phyloP scores from a whole-genome alignment of 208 protist genomes.

The Leishmania mexicana region DNA sequence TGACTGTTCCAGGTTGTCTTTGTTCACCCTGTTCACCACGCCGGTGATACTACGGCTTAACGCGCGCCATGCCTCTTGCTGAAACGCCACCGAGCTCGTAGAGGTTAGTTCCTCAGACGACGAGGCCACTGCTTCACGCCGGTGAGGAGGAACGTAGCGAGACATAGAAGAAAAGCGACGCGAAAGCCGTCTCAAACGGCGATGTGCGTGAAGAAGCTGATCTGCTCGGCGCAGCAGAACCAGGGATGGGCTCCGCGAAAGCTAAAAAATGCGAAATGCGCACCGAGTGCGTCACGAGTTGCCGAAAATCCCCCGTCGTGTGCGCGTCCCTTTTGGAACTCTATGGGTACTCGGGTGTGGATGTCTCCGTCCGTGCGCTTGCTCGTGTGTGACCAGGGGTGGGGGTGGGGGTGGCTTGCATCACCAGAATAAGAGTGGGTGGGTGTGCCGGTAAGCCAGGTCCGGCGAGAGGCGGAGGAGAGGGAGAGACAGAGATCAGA shows the following conservation, averaged over 20 bases:
- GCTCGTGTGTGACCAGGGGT: background rate
- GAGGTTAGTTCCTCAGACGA: conserved; percentile 24
- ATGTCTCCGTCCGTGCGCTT: background rate
- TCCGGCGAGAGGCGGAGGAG: background rate
- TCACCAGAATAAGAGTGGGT: background rate
- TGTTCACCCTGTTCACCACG: conserved; percentile 97
- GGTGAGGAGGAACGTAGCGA: conserved; percentile 75
- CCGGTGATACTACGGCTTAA: conserved; percentile 97
- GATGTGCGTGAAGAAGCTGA: background rate
- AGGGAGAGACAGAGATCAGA: background rate
- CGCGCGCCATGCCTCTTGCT: conserved; percentile 96
- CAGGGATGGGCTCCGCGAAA: background rate
- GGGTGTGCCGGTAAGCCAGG: background rate
- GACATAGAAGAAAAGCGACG: conserved; percentile 37
- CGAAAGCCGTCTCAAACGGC: background rate
- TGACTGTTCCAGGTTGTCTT: conserved; percentile 93
- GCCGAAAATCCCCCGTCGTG: background rate
- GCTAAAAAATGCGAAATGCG: background rate
- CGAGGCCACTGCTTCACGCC: conserved; percentile 37
- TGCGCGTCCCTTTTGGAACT: background rate
- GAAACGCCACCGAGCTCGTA: conserved; percentile 49
- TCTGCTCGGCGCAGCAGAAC: background rate
- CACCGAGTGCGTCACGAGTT: background rate
- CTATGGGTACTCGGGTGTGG: background rate
- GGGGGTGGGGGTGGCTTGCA: background rate